Evolutionary conservation across 208 protist genomes (phyloP), one percentile per base, ranked within the genome.

Genomic region (Wallacemonas rigidus): DNA sequence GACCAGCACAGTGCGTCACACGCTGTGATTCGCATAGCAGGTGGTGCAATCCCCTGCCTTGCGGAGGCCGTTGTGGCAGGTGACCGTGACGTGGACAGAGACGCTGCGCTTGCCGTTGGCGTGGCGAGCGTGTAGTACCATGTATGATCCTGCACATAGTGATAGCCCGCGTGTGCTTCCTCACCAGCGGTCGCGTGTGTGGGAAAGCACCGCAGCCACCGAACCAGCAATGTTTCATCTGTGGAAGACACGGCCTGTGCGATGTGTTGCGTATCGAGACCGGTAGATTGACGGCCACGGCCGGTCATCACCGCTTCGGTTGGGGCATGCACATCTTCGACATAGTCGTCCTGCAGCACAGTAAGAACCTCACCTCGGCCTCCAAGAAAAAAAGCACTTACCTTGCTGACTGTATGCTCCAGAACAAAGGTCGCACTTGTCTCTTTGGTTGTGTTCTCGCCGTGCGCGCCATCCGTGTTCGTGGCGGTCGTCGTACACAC

Each of bases 171-270:
- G 35, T 40, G 36, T 40, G 51, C 17, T 3, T 67, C 54, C 54
- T 35, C 53, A n/a, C 8, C 50, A 1, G 38, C 48, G 56, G 40
- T 50, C 9, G 41, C 35, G 56, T 40, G 64, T 36, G 48, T 54
- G 2, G 80, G 82, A 39, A 91, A 87, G 73, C 86, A 88, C 14
- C 86, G 77, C 36, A 91, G 77, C 86, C 86, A 91, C 17, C 86
- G 86, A 57, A 76, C 69, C 69, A 87, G 74, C 41, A 67, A 56
- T 12, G 44, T 26, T 8, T 12, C 50, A 7, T 26, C 4, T 38
- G 68, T 26, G 26, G 26, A 0, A 26, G 26, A 26, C 26, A 26
- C 26, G 26, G 26, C 26, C 26, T 26, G 26, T 26, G 26, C 26
- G 26, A 26, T 26, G 26, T 26, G 26, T 26, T 26, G 26, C 26